A percentile compares a stretch with the other conserved stretches of the same genome.
Evolutionary conservation across 2,329 filamentous ascomycete species (phyloP).

Genomic region (Ascochyta pisi): DNA sequence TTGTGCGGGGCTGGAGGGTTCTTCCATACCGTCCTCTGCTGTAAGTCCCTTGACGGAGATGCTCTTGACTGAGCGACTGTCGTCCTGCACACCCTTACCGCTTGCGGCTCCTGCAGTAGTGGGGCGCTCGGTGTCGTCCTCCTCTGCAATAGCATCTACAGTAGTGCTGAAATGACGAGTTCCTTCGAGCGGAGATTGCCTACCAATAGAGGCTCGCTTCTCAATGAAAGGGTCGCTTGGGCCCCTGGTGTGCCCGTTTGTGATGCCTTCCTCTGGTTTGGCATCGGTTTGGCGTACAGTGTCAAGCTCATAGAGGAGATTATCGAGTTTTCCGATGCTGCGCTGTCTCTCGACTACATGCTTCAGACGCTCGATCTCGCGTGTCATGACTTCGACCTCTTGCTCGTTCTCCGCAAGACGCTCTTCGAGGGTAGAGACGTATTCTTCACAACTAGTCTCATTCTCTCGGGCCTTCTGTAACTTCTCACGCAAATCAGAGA

Average conservation of each 20-base stretch:
- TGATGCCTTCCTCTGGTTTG: constrained; percentile 36
- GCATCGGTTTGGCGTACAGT: constrained; percentile 54
- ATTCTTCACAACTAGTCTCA: constrained; percentile 89
- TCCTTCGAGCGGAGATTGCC: constrained; percentile 31
- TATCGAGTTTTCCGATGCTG: constrained; percentile 93
- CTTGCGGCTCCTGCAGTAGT: constrained; percentile 34
- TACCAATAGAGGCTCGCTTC: constrained; percentile 35
- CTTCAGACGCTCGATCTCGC: constrained; percentile 91
- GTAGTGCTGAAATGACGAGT: constrained; percentile 42
- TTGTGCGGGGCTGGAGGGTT: constrained; percentile 75
- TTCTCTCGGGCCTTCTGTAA: constrained; percentile 87
- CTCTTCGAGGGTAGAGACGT: constrained; percentile 96
- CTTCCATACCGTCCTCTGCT: constrained; percentile 46
- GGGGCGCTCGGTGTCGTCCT: constrained; percentile 41
- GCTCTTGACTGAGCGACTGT: constrained; percentile 2
- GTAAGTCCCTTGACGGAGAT: constrained; percentile 27
- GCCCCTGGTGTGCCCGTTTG: constrained; percentile 47
- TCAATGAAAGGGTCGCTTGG: constrained; percentile 44
- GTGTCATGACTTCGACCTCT: constrained; percentile 94
- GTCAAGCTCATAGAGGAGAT: constrained; percentile 88
- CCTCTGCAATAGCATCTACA: constrained; percentile 48
- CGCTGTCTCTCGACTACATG: constrained; percentile 95
- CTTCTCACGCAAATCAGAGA: constrained; percentile 89
- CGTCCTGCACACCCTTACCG: constrained; percentile 6
- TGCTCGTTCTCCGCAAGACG: constrained; percentile 94